phyloP scores from a whole-genome alignment of 2,329 filamentous ascomycete species.

The Coniochaeta sp. region DNA sequence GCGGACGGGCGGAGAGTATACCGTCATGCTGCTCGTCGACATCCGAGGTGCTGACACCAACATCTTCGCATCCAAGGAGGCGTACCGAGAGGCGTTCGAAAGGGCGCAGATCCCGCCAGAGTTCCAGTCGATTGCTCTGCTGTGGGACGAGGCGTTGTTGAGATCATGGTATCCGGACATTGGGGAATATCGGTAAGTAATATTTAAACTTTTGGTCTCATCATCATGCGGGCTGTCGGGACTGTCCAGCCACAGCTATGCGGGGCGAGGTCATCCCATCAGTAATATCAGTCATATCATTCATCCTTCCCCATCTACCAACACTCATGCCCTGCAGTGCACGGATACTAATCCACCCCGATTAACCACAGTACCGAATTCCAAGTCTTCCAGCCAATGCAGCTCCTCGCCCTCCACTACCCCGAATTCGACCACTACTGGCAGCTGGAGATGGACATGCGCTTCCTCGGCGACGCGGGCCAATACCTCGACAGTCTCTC shows the following conservation, averaged over 20 bases:
- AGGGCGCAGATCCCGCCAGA: conserved; percentile 51
- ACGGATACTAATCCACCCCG: neutral
- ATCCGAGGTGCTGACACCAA: conserved; percentile 49
- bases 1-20: conserved; percentile 56
- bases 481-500: conserved; percentile 20
- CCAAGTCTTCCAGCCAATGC: conserved; percentile 25
- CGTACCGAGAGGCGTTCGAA: conserved; percentile 43
- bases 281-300: neutral
- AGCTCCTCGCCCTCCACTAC: conserved; percentile 25
- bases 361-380: conserved; percentile 18
- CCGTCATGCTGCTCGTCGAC: conserved; percentile 55
- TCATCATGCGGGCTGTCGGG: no score
- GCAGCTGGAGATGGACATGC: conserved; percentile 39
- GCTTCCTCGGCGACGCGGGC: conserved; percentile 24
- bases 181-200: conserved; percentile 34
- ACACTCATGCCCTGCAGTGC: no score
- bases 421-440: conserved; percentile 28
- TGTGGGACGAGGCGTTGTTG: conserved; percentile 66
- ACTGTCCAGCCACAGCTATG: no score
- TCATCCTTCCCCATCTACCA: neutral
- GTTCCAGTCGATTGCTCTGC: conserved; percentile 60
- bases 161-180: conserved; percentile 57
- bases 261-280: neutral
- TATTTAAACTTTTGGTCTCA: no score
- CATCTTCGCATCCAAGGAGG: conserved; percentile 45